Base-by-base conservation (phyloP, 345 rosid genomes). In the Eucalyptus grandis region DNA sequence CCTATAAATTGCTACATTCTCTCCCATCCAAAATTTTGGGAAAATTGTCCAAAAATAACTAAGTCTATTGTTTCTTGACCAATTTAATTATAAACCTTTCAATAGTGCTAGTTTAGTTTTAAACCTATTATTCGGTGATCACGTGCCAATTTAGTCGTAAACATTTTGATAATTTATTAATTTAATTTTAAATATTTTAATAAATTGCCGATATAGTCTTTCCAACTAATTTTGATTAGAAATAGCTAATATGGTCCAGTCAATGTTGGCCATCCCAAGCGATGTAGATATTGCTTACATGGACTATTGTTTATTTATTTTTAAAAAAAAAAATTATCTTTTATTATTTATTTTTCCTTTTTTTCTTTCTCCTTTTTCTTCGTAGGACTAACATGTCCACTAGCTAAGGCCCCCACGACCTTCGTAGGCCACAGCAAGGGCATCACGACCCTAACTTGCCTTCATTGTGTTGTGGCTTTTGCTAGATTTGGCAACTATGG, bases 371-470 rank as follows among this genome's bases (percentile, higher is more conserved):
- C 37, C 3, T 34, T 56, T 56, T 56, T 9, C 6, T 56, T 56
- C 0, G 0, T 1, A 22, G 1, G 62, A 56, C 30, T 27, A 56
- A 22, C 27, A 0, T 56, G 62, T 56, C 26, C 5, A 53, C 5
- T 3, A 0, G 24, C 1, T 8, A 2, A 53, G 58, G 24, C 58
- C 24, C 24, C 8, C 0, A 1, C 58, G 0, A 54, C 60, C 26
- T 54, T 24, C 30, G 0, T 53, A 19, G 56, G 56, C 13, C 62
- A 56, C 30, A 56, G 0, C 27, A 24, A 22, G 62, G 30, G 62
- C 6, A 0, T 22, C 62, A 56, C 0, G 6, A 56, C 30, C 2
- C 0, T 22, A 0, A 9, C 27, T 56, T 22, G 27, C 62, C 8
- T 24, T 56, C 62, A 9, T 21, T 56, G 62, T 56, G 62, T 21